Base-by-base conservation (phyloP, 2,329 filamentous ascomycete genomes). In the Paraconiothyrium sp. region DNA sequence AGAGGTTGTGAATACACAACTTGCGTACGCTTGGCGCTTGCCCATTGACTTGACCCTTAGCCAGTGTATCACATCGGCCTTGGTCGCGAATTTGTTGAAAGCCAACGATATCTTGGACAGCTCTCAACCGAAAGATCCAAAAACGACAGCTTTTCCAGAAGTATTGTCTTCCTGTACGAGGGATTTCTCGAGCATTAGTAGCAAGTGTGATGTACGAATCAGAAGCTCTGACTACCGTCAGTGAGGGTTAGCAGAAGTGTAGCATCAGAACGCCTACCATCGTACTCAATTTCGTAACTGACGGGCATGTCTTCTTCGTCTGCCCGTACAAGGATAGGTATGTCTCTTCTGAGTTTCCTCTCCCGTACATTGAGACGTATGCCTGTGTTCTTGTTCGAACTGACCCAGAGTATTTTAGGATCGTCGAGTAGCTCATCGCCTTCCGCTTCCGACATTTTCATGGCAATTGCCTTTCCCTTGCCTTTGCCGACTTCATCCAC, bases 281-380 rank as follows among this genome's bases (percentile, higher is more conserved):
- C 84, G 71, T 92, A 91, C 59, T 91, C 86, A 32, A 95, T 81
- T 47, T 85, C 85, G 73, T 93, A 95, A 57, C 84, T 88, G 10
- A 92, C 87, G 3, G 89, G 84, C n/a, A 85, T 78, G 49, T 92
- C 88, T 54, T 91, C 88, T 57, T 92, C 88, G 54, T 89, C 86
- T 10, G 79, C 80, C 1, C 82, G 80, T 16, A 88, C 77, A 13
- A 92, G 79, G 14, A 91, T 75, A 1, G 88, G 86, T 60, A 81
- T 79, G 39, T 82, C 70, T 55, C 77, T 70, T 71, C 76, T 78
- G 71, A 79, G 75, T 46, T 81, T 81, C 58, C 82, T 83, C 72
- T 88, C 84, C 24, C 78, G 80, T 20, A 94, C 89, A 10, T 84
- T 84, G 67, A 95, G 88, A 48, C 86, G 86, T 59, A 95, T 78